phyloP scores from a whole-genome alignment of 75 land plant genomes.

The Pinus albicaulis region DNA sequence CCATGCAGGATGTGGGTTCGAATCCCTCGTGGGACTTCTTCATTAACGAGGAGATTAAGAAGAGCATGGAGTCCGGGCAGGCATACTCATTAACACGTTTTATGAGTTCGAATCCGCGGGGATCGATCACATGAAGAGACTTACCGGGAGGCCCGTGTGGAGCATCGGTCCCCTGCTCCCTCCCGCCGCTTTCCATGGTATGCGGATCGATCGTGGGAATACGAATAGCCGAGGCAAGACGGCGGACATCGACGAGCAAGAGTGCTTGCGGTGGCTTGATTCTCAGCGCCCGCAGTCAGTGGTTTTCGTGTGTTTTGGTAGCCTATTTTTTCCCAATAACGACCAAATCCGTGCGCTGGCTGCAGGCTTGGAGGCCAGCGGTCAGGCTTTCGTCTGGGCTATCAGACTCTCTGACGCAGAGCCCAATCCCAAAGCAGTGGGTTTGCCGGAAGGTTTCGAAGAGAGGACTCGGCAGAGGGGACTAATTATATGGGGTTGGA shows the following conservation, averaged over 20 bases:
- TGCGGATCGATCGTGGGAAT: neutral
- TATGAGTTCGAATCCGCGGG: neutral
- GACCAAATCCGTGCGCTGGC: neutral
- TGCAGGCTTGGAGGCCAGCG: neutral
- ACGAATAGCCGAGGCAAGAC: neutral
- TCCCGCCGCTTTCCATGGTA: neutral
- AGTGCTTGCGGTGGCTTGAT: conserved; percentile 17
- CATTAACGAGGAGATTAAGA: neutral
- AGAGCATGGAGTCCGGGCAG: neutral
- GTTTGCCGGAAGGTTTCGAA: neutral
- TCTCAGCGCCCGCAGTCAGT: neutral
- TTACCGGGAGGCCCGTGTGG: neutral
- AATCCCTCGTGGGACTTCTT: neutral
- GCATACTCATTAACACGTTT: neutral
- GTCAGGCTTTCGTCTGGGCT: neutral
- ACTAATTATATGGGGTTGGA: conserved; percentile 12
- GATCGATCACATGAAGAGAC: neutral
- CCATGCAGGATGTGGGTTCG: neutral
- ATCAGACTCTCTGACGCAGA: conserved; percentile 11
- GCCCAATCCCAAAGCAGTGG: neutral
- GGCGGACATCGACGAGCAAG: neutral
- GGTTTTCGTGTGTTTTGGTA: neutral
- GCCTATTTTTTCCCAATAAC: no score
- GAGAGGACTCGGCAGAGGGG: conserved; percentile 8
- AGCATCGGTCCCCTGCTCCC: neutral